These are phyloP conservation scores for Saccharomyces pastorianus DNA, from an alignment of 1,139 yeast species.

Conservation along the genomic window DNA sequence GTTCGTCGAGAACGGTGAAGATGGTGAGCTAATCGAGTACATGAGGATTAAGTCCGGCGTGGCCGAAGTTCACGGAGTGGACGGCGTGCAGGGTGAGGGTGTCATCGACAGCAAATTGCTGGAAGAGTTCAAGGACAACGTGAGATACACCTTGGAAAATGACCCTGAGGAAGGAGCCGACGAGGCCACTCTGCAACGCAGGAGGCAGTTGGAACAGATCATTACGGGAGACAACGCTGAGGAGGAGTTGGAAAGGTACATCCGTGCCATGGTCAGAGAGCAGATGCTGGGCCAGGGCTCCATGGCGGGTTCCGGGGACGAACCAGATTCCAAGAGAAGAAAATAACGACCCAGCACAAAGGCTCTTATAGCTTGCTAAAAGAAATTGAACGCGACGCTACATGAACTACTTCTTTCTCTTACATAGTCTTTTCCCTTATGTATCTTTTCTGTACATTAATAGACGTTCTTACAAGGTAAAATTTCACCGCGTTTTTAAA, in stretches of 20 bases:
- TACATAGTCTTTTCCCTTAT: neutral
- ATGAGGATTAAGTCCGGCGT: conserved; percentile 44
- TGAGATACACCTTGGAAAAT: conserved; percentile 50
- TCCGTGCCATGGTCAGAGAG: conserved; percentile 55
- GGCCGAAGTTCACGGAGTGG: conserved; percentile 43
- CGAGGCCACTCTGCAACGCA: conserved; percentile 45
- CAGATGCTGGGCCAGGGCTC: conserved; percentile 29
- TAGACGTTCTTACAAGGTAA: neutral
- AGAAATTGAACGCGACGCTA: neutral
- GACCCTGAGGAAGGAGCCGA: conserved; percentile 37
- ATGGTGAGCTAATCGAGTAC: conserved; percentile 66
- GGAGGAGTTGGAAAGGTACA: conserved; percentile 62
- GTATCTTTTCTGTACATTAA: neutral
- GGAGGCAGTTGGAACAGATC: conserved; percentile 60
- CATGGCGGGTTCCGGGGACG: conserved; percentile 8
- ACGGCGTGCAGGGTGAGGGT: conserved; percentile 48
- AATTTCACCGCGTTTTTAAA: neutral
- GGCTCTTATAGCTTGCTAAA: neutral
- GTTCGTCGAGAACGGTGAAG: conserved; percentile 78
- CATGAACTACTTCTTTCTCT: neutral
- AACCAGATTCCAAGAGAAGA: conserved; percentile 26
- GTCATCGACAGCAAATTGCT: conserved; percentile 43
- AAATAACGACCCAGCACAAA: conserved; percentile 9
- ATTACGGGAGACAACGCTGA: conserved; percentile 72
- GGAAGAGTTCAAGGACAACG: conserved; percentile 33